Evolutionary conservation across 352 stramenopile genomes (phyloP).

Genomic region (Phytopythium kandeliae): DNA sequence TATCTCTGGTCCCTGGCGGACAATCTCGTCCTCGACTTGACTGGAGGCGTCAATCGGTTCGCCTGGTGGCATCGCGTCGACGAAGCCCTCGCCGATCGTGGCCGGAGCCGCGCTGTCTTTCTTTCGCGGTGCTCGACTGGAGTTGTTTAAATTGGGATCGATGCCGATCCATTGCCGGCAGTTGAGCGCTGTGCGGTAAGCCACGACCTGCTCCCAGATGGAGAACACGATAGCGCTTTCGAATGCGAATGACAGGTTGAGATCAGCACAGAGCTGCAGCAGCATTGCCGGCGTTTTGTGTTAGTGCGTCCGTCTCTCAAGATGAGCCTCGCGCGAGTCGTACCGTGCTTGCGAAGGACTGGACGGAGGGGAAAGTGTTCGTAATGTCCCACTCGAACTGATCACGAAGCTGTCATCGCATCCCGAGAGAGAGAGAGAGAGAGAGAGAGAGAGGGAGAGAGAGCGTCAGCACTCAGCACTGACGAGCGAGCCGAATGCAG

Average conservation of each 20-base stretch:
- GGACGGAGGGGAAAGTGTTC: conserved; percentile 34
- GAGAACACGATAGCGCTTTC: conserved; percentile 65
- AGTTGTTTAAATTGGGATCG: conserved; percentile 13
- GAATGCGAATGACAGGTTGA: conserved; percentile 49
- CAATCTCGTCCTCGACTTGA: conserved; percentile 23
- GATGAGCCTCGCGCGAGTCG: not conserved
- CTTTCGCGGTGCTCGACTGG: not conserved
- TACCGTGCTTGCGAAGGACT: conserved; percentile 47
- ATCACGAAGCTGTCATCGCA: conserved; percentile 43
- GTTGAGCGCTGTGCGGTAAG: conserved; percentile 49
- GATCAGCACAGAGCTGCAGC: conserved; percentile 40
- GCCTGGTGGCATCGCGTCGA: conserved; percentile 44
- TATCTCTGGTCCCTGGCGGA: conserved; percentile 40
- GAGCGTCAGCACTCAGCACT: not conserved
- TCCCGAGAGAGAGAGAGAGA: too few species aligned
- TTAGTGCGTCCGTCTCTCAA: not conserved
- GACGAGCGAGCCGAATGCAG: not conserved
- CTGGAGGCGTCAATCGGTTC: not conserved
- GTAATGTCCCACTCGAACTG: conserved; percentile 80
- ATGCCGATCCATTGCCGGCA: conserved; percentile 57
- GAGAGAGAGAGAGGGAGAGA: too few species aligned
- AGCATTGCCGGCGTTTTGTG: not conserved
- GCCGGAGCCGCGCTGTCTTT: conserved; percentile 15
- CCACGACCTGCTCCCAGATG: conserved; percentile 65
- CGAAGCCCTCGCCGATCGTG: conserved; percentile 27